Conservation (phyloP, 2,329 filamentous ascomycete genomes). For the Sporothrix brasiliensis region DNA sequence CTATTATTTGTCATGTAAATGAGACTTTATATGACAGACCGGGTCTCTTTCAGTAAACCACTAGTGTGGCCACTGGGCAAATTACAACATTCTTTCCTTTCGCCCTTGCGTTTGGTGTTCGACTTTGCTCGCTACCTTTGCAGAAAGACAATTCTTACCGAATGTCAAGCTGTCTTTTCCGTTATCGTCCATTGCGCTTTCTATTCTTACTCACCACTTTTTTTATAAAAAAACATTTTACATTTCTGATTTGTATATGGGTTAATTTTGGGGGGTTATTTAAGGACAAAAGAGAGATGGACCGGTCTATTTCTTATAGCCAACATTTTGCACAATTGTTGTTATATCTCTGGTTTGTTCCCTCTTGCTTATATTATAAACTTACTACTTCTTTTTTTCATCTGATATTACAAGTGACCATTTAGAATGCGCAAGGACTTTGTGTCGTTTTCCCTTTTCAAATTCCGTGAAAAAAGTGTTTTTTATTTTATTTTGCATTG, state of each 20-base stretch:
- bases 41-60: background rate
- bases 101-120: background rate
- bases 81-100: background rate
- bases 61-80: background rate
- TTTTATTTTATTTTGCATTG: background rate
- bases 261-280: constrained; percentile 5
- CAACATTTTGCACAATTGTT: background rate
- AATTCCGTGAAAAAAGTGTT: background rate
- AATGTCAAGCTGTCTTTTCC: background rate
- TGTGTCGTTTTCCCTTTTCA: too few relatives aligned
- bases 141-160: background rate
- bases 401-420: background rate
- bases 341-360: background rate
- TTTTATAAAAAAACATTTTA: background rate
- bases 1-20: constrained; percentile 67
- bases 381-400: background rate
- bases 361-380: constrained; percentile 3
- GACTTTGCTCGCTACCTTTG: background rate
- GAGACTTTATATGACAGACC: background rate
- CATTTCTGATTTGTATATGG: constrained; percentile 12
- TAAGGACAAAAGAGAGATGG: constrained; percentile 23
- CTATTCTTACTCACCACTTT: background rate
- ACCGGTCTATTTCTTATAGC: background rate
- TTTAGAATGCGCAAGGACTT: too few relatives aligned
- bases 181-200: background rate